Evolutionary conservation across 2,329 filamentous ascomycete genomes (phyloP).

Genomic region (Diaporthe sp.): DNA sequence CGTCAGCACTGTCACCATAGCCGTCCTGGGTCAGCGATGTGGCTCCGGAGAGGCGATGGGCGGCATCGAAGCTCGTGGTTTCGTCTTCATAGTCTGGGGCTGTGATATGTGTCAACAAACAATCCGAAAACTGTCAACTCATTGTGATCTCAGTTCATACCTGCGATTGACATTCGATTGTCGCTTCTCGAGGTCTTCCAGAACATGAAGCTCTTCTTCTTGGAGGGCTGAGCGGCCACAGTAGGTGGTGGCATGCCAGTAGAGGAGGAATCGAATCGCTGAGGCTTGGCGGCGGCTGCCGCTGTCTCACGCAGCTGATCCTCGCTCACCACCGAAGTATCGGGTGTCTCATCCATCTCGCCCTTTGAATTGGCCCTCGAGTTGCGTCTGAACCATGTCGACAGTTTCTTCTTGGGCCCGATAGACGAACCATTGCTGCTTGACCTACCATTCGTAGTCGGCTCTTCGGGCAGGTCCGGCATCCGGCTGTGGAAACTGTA

Average conservation of each 20-base stretch:
- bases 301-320: slow-evolving; percentile 9
- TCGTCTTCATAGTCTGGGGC: slow-evolving; percentile 51
- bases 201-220: slow-evolving; percentile 68
- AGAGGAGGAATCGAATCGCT: slow-evolving; percentile 42
- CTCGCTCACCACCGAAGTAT: slow-evolving; percentile 21
- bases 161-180: slow-evolving; percentile 59
- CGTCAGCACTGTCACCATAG: slow-evolving; percentile 53
- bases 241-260: slow-evolving; percentile 41
- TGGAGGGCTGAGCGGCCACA: slow-evolving; percentile 43
- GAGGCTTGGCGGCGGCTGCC: slow-evolving; percentile 8
- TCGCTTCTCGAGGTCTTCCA: slow-evolving; percentile 64
- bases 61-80: slow-evolving; percentile 16
- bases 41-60: slow-evolving; percentile 42
- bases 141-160: slow-evolving; percentile 49
- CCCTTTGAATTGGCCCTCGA: slow-evolving; percentile 53
- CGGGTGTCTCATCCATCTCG: slow-evolving; percentile 41
- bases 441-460: slow-evolving; percentile 37
- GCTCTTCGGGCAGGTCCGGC: slow-evolving; percentile 42
- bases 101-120: slow-evolving; percentile 40
- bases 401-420: slow-evolving; percentile 57
- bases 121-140: no score
- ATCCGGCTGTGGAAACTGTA: slow-evolving; percentile 41
- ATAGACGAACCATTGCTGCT: slow-evolving; percentile 42
- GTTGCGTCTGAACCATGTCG: slow-evolving; percentile 65
- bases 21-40: slow-evolving; percentile 50